Evolutionary conservation across 495 filamentous ascomycete genomes (phyloP), one percentile per base, ranked within the genome.

Genomic region (Margaritispora aquatica): DNA sequence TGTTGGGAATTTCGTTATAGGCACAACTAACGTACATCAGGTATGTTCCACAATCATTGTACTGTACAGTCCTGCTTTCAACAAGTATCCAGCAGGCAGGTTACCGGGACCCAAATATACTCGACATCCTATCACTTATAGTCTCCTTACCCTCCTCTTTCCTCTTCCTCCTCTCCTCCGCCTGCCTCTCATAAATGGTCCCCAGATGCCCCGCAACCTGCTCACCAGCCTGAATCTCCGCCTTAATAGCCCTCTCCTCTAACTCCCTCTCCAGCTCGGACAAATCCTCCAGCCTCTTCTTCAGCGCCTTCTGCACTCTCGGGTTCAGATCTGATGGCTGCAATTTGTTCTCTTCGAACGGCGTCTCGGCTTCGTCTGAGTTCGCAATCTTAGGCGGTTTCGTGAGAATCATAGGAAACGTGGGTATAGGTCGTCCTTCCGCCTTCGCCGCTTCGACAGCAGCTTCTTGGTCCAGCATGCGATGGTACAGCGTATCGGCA

Each of bases 401-500:
- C 15, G 57, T 57, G 2, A 68, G 21, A 0, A 82, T 57, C 0
- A 75, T 70, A 3, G 70, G 65, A 63, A 84, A 84, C 19, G 58
- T 63, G 0, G 83, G 83, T 47, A 74, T 63, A 5, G 77, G 76
- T 44, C 63, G 58, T 0, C 86, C 86, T 59, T 83, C 84, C 1
- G 77, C 74, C 72, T 83, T 85, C 21, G 89, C 89, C 63, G 83
- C 76, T 55, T 85, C 77, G 22, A 88, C 80, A 62, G 76, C 79
- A 41, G 72, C 72, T 73, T 97, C 90, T 67, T 92, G 90, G 51
- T 80, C 77, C 20, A 93, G 71, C 87, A 96, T 88, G 61, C 84
- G 80, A 62, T 94, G 90, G 69, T 92, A 97, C 29, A 97, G 77
- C 55, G 80, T 84, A 72, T 97, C 91, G 52, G 90, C 92, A 71